Evolutionary conservation across 257 asterid species (phyloP), one percentile per base, ranked within the genome.

Genomic region (Solanum virginianum): DNA sequence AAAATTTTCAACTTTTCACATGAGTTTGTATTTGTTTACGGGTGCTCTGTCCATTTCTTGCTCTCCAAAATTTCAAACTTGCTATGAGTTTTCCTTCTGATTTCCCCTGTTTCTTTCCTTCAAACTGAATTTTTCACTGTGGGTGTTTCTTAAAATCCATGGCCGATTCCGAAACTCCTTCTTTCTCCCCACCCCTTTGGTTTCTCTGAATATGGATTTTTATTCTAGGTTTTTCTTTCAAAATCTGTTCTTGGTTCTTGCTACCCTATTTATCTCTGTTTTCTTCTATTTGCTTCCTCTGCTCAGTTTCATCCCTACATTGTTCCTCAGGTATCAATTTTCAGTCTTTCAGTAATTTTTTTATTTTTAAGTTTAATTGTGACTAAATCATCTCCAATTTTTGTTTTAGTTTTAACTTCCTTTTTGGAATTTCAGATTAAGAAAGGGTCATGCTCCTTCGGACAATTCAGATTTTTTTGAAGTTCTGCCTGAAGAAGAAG

Each of bases 31-130:
- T 88, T 83, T 88, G 63, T 66, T 89, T 87, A 13, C 87, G 85
- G 98, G 92, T 94, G 82, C 65, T 1, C 6, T 75, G 98, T 93
- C 95, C 43, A 70, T 90, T 80, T 91, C 92, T 57, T 43, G n/a
- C 62, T 51, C 54, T 82, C 26, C 89, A 88, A 57, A 70, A 39
- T 93, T 96, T 96, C 98, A 93, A 92, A 83, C 18, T 32, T 51
- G 87, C 80, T 90, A 93, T 95, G 84, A 87, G 87, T 83, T 88
- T 70, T 41, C 56, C 45, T 63, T 87, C 84, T 82, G 86, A 22
- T 80, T 80, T 72, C 54, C 81, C 65, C 79, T 56, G 79, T 85
- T 86, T 62, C 82, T 69, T 90, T 90, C 87, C 91, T 90, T 88
- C 88, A 36, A 63, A 82, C 90, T 83, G 85, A 88, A 92, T 88